Evolutionary conservation across 164 flowering plant species (phyloP).

Genomic region (Malania oleifera): DNA sequence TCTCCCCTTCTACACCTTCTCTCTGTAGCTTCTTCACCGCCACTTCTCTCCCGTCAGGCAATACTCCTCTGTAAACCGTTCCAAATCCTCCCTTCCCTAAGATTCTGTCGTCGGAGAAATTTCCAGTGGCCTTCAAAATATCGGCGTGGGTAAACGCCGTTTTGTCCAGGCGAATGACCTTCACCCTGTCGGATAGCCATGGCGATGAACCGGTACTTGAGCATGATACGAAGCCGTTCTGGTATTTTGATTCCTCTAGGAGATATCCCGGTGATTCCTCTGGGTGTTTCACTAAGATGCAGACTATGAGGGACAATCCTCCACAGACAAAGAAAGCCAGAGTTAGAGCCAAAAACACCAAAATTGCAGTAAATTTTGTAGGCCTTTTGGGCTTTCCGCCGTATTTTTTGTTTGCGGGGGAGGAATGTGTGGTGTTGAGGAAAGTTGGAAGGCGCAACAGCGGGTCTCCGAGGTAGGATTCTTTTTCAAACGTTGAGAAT

Average conservation of each 20-base stretch:
- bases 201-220: conserved; percentile 46
- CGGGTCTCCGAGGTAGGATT: conserved; percentile 70
- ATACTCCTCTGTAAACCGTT: conserved; percentile 61
- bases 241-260: conserved; percentile 29
- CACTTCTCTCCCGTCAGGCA: conserved; percentile 78
- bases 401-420: neutral
- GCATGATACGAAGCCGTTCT: conserved; percentile 32
- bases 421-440: conserved; percentile 14
- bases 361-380: conserved; percentile 12
- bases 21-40: conserved; percentile 84
- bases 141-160: conserved; percentile 67
- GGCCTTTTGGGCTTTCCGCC: conserved; percentile 2
- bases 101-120: conserved; percentile 58
- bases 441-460: conserved; percentile 40
- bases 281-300: conserved; percentile 24
- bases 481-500: conserved; percentile 63
- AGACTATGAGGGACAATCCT: conserved; percentile 21
- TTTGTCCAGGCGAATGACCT: conserved; percentile 65
- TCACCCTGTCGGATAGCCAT: conserved; percentile 42
- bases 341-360: conserved; percentile 30
- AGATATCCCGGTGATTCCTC: conserved; percentile 23
- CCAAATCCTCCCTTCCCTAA: conserved; percentile 85
- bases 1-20: conserved; percentile 78
- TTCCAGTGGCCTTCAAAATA: conserved; percentile 60
- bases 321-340: conserved; percentile 39